phyloP scores from a whole-genome alignment of 208 protist species.

The Acanthamoeba royreba region DNA sequence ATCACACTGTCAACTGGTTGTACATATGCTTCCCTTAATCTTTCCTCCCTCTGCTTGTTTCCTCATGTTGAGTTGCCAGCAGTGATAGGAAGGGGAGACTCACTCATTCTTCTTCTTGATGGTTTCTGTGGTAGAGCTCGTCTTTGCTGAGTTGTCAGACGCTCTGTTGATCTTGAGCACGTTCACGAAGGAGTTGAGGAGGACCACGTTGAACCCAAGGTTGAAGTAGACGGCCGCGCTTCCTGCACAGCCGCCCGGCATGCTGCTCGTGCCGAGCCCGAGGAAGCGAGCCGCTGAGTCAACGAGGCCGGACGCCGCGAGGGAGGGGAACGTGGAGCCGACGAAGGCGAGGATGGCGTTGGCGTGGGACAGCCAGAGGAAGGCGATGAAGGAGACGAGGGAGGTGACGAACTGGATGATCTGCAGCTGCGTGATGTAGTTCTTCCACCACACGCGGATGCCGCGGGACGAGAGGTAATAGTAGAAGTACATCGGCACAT shows the following conservation, averaged over 20 bases:
- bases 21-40: neutral
- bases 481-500: constrained; percentile 20
- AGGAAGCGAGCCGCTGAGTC: too few species aligned
- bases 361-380: neutral
- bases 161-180: too few species aligned
- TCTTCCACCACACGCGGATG: neutral
- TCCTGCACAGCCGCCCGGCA: too few species aligned
- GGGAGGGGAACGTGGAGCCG: too few species aligned
- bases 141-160: too few species aligned
- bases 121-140: neutral
- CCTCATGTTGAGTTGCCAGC: neutral
- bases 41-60: neutral
- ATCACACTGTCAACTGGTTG: neutral
- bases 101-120: neutral
- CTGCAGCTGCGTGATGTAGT: neutral
- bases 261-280: too few species aligned
- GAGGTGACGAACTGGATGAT: neutral
- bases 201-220: too few species aligned
- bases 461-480: neutral
- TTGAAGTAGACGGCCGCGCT: too few species aligned
- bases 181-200: too few species aligned
- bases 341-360: neutral
- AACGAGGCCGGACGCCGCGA: too few species aligned
- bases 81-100: neutral
- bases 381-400: too few species aligned